Base-by-base conservation (phyloP, 257 asterid species). In the Lycium barbarum region DNA sequence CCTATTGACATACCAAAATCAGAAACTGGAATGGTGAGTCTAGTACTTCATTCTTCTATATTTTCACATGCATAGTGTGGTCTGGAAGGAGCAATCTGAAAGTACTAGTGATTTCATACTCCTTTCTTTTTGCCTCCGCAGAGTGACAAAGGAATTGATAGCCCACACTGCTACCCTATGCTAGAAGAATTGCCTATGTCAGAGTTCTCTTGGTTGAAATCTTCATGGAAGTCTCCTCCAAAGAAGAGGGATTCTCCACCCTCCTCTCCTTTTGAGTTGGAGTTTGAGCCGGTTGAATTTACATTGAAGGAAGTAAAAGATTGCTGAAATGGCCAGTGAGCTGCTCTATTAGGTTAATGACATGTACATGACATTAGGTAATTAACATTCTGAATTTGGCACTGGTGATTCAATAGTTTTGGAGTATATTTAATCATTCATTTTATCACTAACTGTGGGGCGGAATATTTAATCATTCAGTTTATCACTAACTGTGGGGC, bases 221-320 rank as follows among this genome's bases (percentile, higher is more conserved):
- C 84, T 74, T n/a, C 62, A 65, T 84, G 89, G 90, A 80, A 89
- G 87, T 91, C 93, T 88, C 90, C 93, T 74, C 65, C 82, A 36
- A 78, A 53, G 65, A 33, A 53, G 26, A 70, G 11, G 84, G 81
- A 83, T 47, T 83, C 85, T 62, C 84, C 89, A 49, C 83, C 88
- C 20, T 36, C 82, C 13, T 87, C 85, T 81, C 88, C 86, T 40
- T 88, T 79, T 17, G 81, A 83, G 14, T 86, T 87, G 91, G 88
- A 84, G 70, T 65, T 84, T 79, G 89, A 88, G 83, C 81, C 67
- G 0, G 59, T 86, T 38, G 89, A 91, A 74, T 79, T 91, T 55
- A 47, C 51, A 45, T 87, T 91, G 15, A 83, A 81, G 85, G 88
- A 87, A 82, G 92, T 86, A 26, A 7, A 22, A 4, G 26, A 53